These are phyloP conservation scores for Blastobotrys illinoisensis DNA, from an alignment of 1,139 yeast genomes.

Conservation along the genomic window DNA sequence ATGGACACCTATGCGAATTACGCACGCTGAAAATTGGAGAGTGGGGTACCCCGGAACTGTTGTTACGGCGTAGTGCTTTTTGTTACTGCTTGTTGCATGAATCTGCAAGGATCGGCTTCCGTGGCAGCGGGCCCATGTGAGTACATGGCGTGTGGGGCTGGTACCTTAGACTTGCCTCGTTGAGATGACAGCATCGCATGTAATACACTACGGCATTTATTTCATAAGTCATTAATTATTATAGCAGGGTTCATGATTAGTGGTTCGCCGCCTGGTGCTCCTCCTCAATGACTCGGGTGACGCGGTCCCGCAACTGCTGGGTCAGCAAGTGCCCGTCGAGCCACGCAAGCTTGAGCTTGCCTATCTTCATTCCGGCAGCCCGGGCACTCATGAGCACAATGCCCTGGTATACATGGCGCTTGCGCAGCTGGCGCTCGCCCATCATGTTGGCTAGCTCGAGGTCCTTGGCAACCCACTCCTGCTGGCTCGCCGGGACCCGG, in stretches of 20 bases:
- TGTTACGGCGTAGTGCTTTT: too few species aligned
- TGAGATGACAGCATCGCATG: background rate
- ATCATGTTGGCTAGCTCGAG: constrained; percentile 14
- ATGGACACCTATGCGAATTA: too few species aligned
- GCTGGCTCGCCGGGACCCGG: constrained; percentile 16
- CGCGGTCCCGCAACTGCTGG: background rate
- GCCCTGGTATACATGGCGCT: constrained; percentile 18
- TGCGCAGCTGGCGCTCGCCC: constrained; percentile 1
- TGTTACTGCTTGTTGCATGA: too few species aligned
- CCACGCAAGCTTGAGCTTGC: background rate
- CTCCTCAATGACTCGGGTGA: background rate
- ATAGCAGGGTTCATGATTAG: too few species aligned
- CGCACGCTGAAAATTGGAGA: too few species aligned
- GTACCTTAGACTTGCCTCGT: background rate
- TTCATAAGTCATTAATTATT: background rate
- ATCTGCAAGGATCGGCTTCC: background rate
- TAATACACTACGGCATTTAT: background rate
- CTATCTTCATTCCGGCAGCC: background rate
- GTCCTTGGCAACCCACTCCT: constrained; percentile 20
- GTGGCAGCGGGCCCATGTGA: background rate
- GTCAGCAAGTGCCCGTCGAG: background rate
- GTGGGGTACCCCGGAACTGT: too few species aligned
- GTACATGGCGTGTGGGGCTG: too few species aligned
- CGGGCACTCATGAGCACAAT: background rate
- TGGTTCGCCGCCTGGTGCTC: background rate